Percentiles rank a stretch among this genome's conserved stretches.
These are phyloP conservation scores for Polygonum maritimum DNA, from an alignment of 148 eudicot species.

Conservation along the genomic window DNA sequence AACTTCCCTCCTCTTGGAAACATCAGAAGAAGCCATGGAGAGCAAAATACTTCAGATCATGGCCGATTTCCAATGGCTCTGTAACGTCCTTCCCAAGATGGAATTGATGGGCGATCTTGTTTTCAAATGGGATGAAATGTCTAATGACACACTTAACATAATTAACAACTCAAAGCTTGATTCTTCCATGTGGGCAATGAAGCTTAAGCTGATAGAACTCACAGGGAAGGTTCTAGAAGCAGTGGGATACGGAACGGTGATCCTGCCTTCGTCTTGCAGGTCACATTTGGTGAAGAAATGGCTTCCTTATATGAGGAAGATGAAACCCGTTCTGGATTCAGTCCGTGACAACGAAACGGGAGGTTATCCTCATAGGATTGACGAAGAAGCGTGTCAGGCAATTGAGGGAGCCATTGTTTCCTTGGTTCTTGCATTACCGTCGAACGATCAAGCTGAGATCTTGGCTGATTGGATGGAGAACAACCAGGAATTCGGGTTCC, in stretches of 20 bases:
- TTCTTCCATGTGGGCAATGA: conserved; percentile 47
- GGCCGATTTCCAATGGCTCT: conserved; percentile 65
- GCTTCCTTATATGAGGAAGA: conserved; percentile 73
- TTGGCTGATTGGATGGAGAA: conserved; percentile 70
- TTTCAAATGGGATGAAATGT: conserved; percentile 49
- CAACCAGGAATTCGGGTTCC: conserved; percentile 43
- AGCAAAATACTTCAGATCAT: conserved; percentile 31
- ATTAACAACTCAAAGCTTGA: conserved; percentile 37
- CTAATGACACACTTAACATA: conserved; percentile 24
- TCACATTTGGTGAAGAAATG: conserved; percentile 50
- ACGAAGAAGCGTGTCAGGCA: conserved; percentile 62
- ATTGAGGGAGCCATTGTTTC: conserved; percentile 77
- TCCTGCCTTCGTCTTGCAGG: conserved; percentile 40
- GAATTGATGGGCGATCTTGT: conserved; percentile 73
- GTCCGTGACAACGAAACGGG: conserved; percentile 24
- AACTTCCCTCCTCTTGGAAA: conserved; percentile 32
- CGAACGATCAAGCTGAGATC: conserved; percentile 78
- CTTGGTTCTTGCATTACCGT: conserved; percentile 62
- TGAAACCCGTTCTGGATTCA: conserved; percentile 57
- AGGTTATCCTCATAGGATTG: conserved; percentile 46
- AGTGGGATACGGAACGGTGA: conserved; percentile 78
- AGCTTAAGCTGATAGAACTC: conserved; percentile 55
- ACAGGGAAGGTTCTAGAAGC: conserved; percentile 67
- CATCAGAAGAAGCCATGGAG: conserved; percentile 26
- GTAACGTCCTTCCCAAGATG: conserved; percentile 57